Conservation (phyloP, 176 grass and related monocot species). For the Guadua angustifolia region DNA sequence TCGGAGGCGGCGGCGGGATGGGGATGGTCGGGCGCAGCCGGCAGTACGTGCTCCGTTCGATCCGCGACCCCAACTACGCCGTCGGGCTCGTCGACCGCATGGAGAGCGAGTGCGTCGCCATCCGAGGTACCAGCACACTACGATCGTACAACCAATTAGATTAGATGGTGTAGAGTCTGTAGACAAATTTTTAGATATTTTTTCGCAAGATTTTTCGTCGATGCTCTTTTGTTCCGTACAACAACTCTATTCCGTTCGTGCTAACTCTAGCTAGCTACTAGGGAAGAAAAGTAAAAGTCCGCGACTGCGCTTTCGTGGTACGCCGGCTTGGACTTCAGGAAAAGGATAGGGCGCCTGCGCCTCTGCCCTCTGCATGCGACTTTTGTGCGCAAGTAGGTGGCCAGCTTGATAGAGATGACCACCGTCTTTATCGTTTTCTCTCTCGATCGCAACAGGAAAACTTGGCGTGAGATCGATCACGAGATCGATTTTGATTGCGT, state of each 20-base stretch:
- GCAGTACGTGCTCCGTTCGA: constrained; percentile 84
- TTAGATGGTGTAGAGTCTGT: neutral
- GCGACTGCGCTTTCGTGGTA: constrained; percentile 46
- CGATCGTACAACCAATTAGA: neutral
- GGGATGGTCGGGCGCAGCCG: constrained; percentile 46
- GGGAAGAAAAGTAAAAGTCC: constrained; percentile 46
- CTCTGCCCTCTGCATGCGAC: constrained; percentile 25
- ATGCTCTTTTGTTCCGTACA: neutral
- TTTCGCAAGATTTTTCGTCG: neutral
- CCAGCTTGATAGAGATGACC: constrained; percentile 4
- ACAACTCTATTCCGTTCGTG: neutral
- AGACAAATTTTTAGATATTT: neutral
- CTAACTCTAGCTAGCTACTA: too few species aligned
- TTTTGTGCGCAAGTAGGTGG: constrained; percentile 33
- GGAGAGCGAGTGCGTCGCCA: constrained; percentile 90
- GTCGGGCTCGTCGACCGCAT: constrained; percentile 83
- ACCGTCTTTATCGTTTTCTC: constrained; percentile 26
- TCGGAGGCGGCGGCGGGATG: constrained; percentile 39
- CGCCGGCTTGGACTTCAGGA: constrained; percentile 40
- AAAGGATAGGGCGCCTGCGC: neutral
- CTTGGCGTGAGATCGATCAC: constrained; percentile 6
- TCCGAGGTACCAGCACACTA: constrained; percentile 58
- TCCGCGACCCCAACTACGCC: constrained; percentile 95
- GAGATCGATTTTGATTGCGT: neutral
- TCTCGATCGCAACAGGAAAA: neutral